Evolutionary conservation across 2,329 filamentous ascomycete genomes (phyloP).

Genomic region (Byssoonygena ceratinophila): DNA sequence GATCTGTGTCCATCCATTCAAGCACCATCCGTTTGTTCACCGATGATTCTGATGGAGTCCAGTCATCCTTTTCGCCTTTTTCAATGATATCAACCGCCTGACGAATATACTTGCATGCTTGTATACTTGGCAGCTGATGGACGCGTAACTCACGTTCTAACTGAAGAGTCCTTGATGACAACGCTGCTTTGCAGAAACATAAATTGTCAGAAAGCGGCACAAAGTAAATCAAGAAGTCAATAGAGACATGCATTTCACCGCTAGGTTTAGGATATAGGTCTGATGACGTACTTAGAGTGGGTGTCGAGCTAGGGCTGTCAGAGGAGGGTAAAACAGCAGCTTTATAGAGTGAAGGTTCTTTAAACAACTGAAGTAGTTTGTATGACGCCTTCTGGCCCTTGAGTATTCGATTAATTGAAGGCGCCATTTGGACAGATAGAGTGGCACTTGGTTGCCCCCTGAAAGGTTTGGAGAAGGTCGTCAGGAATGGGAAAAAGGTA

Average conservation of each 20-base stretch:
- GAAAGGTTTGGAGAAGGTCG: too few species aligned
- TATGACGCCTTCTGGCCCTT: constrained; percentile 15
- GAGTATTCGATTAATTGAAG: constrained; percentile 10
- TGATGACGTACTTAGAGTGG: too few species aligned
- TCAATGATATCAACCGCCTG: constrained; percentile 13
- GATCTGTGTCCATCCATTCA: constrained; percentile 15
- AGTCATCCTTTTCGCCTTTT: constrained; percentile 14
- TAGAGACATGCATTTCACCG: too few species aligned
- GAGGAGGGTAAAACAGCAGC: constrained; percentile 5
- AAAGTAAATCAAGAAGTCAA: too few species aligned
- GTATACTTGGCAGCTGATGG: constrained; percentile 13
- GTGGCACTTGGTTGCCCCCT: too few species aligned
- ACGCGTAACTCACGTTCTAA: constrained; percentile 12
- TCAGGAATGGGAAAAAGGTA: too few species aligned
- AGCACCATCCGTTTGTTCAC: constrained; percentile 14
- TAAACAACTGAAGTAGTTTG: constrained; percentile 10
- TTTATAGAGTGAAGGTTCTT: constrained; percentile 14
- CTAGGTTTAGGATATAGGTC: too few species aligned
- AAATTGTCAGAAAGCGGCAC: too few species aligned
- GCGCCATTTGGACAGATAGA: too few species aligned
- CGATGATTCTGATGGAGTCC: constrained; percentile 9
- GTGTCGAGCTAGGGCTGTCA: too few species aligned
- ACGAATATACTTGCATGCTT: constrained; percentile 11
- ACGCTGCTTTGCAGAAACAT: too few species aligned
- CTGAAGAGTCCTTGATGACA: constrained; percentile 13